A percentile compares a stretch with the other conserved stretches of the same genome.
These are phyloP conservation scores for Endocladia muricata DNA, from an alignment of 31 red algal genomes.

Conservation along the genomic window DNA sequence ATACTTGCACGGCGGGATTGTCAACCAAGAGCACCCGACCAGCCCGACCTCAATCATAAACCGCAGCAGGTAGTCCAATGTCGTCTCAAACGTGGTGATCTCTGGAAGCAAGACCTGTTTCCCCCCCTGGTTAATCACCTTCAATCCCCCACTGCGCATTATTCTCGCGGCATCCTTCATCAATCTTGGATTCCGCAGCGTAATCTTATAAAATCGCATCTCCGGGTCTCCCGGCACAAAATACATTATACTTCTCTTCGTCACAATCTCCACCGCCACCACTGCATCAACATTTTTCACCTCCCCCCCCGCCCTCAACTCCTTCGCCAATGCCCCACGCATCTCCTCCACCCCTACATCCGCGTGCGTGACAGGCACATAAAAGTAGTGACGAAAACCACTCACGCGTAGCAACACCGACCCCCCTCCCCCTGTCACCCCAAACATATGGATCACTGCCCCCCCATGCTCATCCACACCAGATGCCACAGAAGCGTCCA, in stretches of 20 bases:
- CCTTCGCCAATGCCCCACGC: constrained; percentile 10
- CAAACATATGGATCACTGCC: constrained; percentile 56
- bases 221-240: constrained; percentile 84
- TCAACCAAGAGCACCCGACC: constrained; percentile 96
- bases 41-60: constrained; percentile 95
- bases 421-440: constrained; percentile 39
- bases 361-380: constrained; percentile 38
- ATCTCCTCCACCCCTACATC: constrained; percentile 5
- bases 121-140: constrained; percentile 6
- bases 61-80: constrained; percentile 85
- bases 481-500: neutral
- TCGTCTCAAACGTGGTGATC: constrained; percentile 79
- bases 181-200: constrained; percentile 53
- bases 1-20: constrained; percentile 78
- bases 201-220: constrained; percentile 79
- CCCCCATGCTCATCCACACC: neutral
- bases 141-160: constrained; percentile 29
- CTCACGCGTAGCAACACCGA: constrained; percentile 41
- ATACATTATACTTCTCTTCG: constrained; percentile 85
- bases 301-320: neutral
- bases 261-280: constrained; percentile 38
- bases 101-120: constrained; percentile 15
- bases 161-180: constrained; percentile 54
- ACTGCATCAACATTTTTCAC: neutral
- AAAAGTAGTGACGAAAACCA: constrained; percentile 83